Evolutionary conservation across 2,329 filamentous ascomycete genomes (phyloP).

Genomic region (Aspergillus versicolor): DNA sequence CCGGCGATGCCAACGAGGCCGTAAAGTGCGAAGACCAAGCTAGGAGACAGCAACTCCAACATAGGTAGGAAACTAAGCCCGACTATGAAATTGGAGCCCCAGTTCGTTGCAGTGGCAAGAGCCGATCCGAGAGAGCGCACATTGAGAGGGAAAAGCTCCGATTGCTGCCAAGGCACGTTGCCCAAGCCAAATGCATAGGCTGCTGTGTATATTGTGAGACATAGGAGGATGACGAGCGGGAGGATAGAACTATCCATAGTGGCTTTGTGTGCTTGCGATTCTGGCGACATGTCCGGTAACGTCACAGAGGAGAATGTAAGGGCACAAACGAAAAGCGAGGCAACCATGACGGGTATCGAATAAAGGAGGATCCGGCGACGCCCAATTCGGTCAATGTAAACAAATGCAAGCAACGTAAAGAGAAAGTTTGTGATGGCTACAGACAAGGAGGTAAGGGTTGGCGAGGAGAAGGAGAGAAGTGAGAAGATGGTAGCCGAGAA

Average conservation of each 20-base stretch:
- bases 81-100: constrained; percentile 82
- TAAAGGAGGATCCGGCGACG: constrained; percentile 76
- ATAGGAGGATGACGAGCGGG: constrained; percentile 63
- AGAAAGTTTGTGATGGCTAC: constrained; percentile 81
- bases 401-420: constrained; percentile 72
- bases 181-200: constrained; percentile 84
- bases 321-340: constrained; percentile 69
- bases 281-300: constrained; percentile 33
- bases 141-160: constrained; percentile 75
- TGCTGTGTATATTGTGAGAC: constrained; percentile 80
- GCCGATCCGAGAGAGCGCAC: constrained; percentile 64
- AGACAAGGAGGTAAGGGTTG: constrained; percentile 75
- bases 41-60: constrained; percentile 72
- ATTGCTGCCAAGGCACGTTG: constrained; percentile 95
- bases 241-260: constrained; percentile 26
- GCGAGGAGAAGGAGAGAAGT: constrained; percentile 72
- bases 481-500: constrained; percentile 81
- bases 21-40: constrained; percentile 80
- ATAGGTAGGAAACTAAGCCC: constrained; percentile 85
- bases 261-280: constrained; percentile 15
- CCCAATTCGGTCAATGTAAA: constrained; percentile 76
- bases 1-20: constrained; percentile 65
- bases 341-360: constrained; percentile 80
- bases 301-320: constrained; percentile 69
- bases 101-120: constrained; percentile 73